Evolutionary conservation across 2,329 filamentous ascomycete genomes (phyloP).

Genomic region (Scolecobasidium constrictum): DNA sequence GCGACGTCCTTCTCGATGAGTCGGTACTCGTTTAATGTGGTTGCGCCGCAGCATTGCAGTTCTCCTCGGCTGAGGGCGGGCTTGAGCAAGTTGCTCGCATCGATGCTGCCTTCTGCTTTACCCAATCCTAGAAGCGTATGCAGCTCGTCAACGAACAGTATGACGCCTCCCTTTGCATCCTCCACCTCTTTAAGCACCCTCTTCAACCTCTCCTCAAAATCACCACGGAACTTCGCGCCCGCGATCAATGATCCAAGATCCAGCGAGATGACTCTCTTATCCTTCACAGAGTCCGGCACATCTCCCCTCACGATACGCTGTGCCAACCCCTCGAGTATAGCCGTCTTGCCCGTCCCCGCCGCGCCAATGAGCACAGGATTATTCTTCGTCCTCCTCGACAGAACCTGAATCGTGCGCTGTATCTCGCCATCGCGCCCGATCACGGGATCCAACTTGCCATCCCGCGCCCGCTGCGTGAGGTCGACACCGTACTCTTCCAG

Average conservation of each 20-base stretch:
- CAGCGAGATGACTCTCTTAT: constrained; percentile 78
- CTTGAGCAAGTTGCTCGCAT: constrained; percentile 90
- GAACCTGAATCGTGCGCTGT: constrained; percentile 84
- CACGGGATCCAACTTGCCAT: constrained; percentile 88
- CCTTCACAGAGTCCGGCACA: constrained; percentile 90
- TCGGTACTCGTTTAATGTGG: constrained; percentile 84
- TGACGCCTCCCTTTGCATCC: constrained; percentile 77
- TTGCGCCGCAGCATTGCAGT: constrained; percentile 89
- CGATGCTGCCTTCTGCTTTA: constrained; percentile 91
- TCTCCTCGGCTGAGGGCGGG: constrained; percentile 88
- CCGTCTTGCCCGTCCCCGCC: constrained; percentile 88
- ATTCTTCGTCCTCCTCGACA: constrained; percentile 89
- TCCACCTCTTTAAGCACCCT: constrained; percentile 84
- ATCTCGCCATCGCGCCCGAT: constrained; percentile 90
- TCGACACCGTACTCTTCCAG: constrained; percentile 88
- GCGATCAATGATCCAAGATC: constrained; percentile 91
- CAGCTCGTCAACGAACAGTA: constrained; percentile 90
- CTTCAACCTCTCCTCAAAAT: constrained; percentile 92
- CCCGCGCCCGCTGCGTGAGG: constrained; percentile 71
- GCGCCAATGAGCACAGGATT: constrained; percentile 90
- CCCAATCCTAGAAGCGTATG: constrained; percentile 86
- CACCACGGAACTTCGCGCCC: constrained; percentile 87
- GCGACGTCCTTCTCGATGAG: constrained; percentile 94
- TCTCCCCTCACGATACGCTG: constrained; percentile 84
- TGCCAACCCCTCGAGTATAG: constrained; percentile 81